Evolutionary conservation across 1,284 basidiomycete genomes (phyloP), one percentile per base, ranked within the genome.

Genomic region (Leccinum pseudoinsigne): DNA sequence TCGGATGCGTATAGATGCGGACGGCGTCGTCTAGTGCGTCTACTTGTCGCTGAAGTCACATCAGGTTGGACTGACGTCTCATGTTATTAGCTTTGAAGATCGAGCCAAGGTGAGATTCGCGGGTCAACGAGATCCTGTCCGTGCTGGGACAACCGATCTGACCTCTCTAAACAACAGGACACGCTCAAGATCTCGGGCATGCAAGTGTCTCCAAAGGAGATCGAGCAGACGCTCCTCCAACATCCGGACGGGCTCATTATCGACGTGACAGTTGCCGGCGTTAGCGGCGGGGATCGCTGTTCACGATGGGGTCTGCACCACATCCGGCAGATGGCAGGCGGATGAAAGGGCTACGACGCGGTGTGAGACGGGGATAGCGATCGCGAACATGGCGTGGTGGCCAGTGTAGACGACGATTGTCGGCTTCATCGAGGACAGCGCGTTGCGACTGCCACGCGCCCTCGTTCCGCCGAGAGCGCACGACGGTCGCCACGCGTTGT

Each of bases 201-300:
- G 51, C 90, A 92, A 73, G 90, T 92, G 0, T 89, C 90, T 0
- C 90, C 90, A 0, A 81, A 82, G 9, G 89, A 92, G 70, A 87
- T 92, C 55, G 90, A 92, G 71, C 79, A 85, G 31, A 81, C 81
- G 14, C 74, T 91, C 0, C 78, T 86, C 23, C 77, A 77, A 0
- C 84, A 91, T 57, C 87, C 89, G 0, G 80, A 81, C 3, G 79
- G 76, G 36, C 79, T 90, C 38, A 80, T 90, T 62, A 71, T 72
- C 5, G 90, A 92, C 63, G 86, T 79, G 7, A 80, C 81, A 2
- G 90, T 92, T 7, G 87, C 87, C 0, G 90, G 90, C 18, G 89
- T 92, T 0, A 81, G 79, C 11, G 87, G 88, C 11, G 86, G 34
- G 78, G 75, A 38, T 72, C 80, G 3, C 64, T 87, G 45, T 87